Conservation (phyloP, 352 stramenopile genomes). For the Blastocystis sp. region DNA sequence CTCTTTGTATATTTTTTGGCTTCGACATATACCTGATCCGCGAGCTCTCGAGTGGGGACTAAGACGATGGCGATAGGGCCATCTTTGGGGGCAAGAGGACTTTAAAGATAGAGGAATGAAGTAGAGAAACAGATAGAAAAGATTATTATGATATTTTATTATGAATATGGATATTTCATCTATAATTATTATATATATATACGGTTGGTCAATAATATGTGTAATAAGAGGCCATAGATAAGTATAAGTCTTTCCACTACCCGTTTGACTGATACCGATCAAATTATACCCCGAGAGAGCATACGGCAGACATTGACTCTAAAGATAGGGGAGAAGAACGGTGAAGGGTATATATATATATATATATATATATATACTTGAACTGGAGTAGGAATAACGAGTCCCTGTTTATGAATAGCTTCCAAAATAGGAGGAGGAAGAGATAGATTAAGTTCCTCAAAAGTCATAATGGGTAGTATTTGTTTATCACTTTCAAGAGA, state of each 20-base stretch:
- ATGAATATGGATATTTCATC: neutral
- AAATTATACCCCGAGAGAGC: slow-evolving; percentile 49
- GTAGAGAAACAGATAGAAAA: too few species aligned
- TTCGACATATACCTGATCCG: too few species aligned
- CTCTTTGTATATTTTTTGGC: too few species aligned
- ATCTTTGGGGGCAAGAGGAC: too few species aligned
- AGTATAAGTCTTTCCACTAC: slow-evolving; percentile 56
- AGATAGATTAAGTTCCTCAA: neutral
- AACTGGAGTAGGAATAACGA: slow-evolving; percentile 7
- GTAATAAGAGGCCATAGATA: slow-evolving; percentile 18
- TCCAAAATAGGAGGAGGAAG: neutral
- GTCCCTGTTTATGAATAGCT: slow-evolving; percentile 1
- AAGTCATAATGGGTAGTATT: slow-evolving; percentile 1
- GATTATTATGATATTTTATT: too few species aligned
- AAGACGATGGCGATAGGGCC: too few species aligned
- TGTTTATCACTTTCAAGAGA: slow-evolving; percentile 1
- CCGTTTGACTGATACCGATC: slow-evolving; percentile 58
- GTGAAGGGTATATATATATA: too few species aligned
- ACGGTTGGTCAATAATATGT: slow-evolving; percentile 16
- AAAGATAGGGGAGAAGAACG: neutral
- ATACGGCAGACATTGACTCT: neutral
- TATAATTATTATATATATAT: neutral
- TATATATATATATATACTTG: too few species aligned
- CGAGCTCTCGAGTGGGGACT: too few species aligned
- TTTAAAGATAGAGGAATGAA: too few species aligned